Base-by-base conservation (phyloP, 2,329 filamentous ascomycete genomes). In the Drechslerella dactyloides region DNA sequence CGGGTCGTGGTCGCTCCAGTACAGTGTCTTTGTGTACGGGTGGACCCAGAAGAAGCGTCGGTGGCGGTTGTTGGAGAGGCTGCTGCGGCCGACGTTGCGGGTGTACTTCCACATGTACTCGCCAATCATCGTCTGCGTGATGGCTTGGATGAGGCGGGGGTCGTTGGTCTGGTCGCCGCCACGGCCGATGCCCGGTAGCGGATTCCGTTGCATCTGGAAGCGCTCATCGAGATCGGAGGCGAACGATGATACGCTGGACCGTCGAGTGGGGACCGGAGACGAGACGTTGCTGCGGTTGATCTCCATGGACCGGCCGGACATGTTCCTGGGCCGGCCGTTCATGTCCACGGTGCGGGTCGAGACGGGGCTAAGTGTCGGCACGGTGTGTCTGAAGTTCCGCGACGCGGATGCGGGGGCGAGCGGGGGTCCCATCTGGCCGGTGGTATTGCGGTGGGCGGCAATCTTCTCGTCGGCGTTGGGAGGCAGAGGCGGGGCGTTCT, bases 21-120 rank as follows among this genome's bases (percentile, higher is more conserved):
- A 97, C 76, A 99, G 81, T 3, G 93, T 97, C 55, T 93, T 87
- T 1, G 93, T 99, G 80, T 97, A 99, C 0, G 94, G 94, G 78
- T 99, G 94, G 21, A 99, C 91, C 94, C 94, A 99, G 84, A 99
- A 99, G 83, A 97, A 99, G 33, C 94, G 88, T 73, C 91, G 87
- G 80, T 99, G 94, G 58, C 94, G 87, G 63, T 93, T 96, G 76
- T 88, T 89, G 0, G 93, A 97, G 81, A 96, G 87, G 74, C 92
- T 90, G 61, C 88, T 90, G 23, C 93, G 89, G n/a, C 92, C 93
- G 69, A 93, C 85, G 82, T 94, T 96, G 77, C 94, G 89, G 0
- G 94, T 99, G 81, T 99, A 99, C 80, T 99, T 99, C 94, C 94
- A 99, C 44, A 99, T 84, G 79, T 93, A 97, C 79, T 99, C 94